Conservation (phyloP, 768 basidiomycete species). For the Roridomyces roridus region DNA sequence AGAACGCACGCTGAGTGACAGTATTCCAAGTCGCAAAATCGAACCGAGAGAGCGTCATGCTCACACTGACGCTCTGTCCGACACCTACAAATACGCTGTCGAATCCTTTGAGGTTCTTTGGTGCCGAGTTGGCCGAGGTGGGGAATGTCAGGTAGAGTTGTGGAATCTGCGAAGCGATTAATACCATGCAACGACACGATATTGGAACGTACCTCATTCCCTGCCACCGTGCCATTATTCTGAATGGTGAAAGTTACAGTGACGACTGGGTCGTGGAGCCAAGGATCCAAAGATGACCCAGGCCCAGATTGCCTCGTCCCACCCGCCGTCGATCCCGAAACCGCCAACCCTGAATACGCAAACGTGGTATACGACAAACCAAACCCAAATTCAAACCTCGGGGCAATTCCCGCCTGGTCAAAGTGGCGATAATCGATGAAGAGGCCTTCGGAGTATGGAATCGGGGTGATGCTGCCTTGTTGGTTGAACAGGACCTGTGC, state of each 20-base stretch:
- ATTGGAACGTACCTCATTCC: constrained; percentile 52
- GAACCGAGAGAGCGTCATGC: constrained; percentile 53
- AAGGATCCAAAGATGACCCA: constrained; percentile 59
- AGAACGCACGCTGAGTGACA: constrained; percentile 41
- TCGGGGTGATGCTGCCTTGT: constrained; percentile 44
- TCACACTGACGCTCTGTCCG: constrained; percentile 52
- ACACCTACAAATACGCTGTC: constrained; percentile 53
- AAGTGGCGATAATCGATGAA: constrained; percentile 67
- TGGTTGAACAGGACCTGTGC: constrained; percentile 52
- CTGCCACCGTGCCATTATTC: constrained; percentile 60
- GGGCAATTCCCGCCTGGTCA: constrained; percentile 50
- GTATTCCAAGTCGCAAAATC: constrained; percentile 64
- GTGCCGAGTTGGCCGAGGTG: constrained; percentile 52
- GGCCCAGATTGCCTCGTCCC: constrained; percentile 51
- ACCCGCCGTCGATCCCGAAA: constrained; percentile 47
- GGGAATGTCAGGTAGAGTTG: constrained; percentile 63
- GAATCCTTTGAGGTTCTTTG: constrained; percentile 61
- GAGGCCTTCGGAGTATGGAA: constrained; percentile 64
- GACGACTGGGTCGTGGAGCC: constrained; percentile 58
- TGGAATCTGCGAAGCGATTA: constrained; percentile 45
- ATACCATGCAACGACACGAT: background rate
- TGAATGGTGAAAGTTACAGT: constrained; percentile 56
- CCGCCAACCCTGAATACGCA: constrained; percentile 50
- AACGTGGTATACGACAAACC: constrained; percentile 66
- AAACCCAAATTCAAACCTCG: constrained; percentile 59